phyloP scores from a whole-genome alignment of 225 moss, liverwort and hornwort species.

The Rhytidiadelphus loreus region DNA sequence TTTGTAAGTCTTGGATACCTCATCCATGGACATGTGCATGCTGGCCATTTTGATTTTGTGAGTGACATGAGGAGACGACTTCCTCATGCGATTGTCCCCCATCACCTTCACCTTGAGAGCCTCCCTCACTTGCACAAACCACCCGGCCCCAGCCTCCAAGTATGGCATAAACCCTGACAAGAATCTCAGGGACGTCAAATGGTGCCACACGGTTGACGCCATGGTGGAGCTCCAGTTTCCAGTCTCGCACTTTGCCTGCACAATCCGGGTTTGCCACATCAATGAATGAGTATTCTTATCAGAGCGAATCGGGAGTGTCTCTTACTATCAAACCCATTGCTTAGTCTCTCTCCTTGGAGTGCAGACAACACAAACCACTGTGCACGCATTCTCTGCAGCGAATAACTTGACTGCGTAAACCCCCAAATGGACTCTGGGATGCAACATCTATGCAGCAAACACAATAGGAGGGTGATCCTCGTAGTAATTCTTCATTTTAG shows the following conservation, averaged over 20 bases:
- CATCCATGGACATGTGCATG: conserved; percentile 37
- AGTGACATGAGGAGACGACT: conserved; percentile 15
- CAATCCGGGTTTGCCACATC: not conserved
- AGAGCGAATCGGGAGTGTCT: not conserved
- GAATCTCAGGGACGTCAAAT: conserved; percentile 3
- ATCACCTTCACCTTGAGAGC: conserved; percentile 15
- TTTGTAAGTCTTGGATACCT: conserved; percentile 39
- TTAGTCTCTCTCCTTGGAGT: not conserved
- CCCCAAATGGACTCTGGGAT: not conserved
- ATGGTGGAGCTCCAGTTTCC: not conserved
- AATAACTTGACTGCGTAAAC: not conserved
- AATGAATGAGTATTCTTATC: not conserved
- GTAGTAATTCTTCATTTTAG: not conserved
- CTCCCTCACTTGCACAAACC: conserved; percentile 29
- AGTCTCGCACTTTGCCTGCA: not conserved
- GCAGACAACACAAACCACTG: not conserved
- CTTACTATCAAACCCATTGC: not conserved
- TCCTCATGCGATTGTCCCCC: conserved; percentile 11
- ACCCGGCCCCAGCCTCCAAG: conserved; percentile 31
- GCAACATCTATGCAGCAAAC: not conserved
- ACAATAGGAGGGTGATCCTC: not conserved
- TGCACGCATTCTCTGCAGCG: not conserved
- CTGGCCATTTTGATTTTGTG: conserved; percentile 57
- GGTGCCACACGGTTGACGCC: conserved; percentile 26
- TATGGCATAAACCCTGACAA: conserved; percentile 15